Evolutionary conservation across 2,329 filamentous ascomycete genomes (phyloP).

Genomic region (Zasmidium angulare): DNA sequence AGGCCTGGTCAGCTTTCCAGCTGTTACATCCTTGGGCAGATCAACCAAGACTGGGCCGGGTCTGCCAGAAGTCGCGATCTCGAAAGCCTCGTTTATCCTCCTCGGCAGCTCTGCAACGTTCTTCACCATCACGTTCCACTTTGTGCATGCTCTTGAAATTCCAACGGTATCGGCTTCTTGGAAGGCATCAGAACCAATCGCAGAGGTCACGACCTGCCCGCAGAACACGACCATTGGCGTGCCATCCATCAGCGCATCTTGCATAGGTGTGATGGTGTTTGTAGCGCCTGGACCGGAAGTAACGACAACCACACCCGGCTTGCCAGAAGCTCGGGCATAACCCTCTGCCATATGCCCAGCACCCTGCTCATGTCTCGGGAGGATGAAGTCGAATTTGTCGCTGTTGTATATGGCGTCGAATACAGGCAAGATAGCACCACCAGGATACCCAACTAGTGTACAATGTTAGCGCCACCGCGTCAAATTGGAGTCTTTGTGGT

Average conservation of each 20-base stretch:
- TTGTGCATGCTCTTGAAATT: conserved; percentile 92
- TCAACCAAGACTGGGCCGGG: conserved; percentile 95
- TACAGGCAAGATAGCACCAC: conserved; percentile 93
- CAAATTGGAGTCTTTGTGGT: conserved; percentile 1
- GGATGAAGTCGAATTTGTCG: conserved; percentile 91
- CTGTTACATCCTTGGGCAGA: conserved; percentile 94
- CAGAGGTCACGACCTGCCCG: conserved; percentile 85
- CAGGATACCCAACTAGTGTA: conserved; percentile 67
- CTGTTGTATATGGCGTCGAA: conserved; percentile 99
- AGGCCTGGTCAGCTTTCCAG: conserved; percentile 74
- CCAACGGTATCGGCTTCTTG: conserved; percentile 94
- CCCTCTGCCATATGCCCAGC: conserved; percentile 98
- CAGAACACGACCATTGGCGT: conserved; percentile 95
- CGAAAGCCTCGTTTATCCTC: conserved; percentile 95
- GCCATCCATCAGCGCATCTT: conserved; percentile 92
- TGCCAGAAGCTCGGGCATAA: conserved; percentile 89
- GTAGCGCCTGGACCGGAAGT: conserved; percentile 96
- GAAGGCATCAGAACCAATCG: conserved; percentile 94
- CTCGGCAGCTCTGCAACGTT: conserved; percentile 88
- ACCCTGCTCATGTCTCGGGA: conserved; percentile 94
- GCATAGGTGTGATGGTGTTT: conserved; percentile 94
- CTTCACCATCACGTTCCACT: conserved; percentile 99
- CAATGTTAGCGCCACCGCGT: conserved; percentile 13
- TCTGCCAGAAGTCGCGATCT: conserved; percentile 91
- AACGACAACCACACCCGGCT: conserved; percentile 92